Evolutionary conservation across 2,329 filamentous ascomycete genomes (phyloP), one percentile per base, ranked within the genome.

Genomic region (Gnomoniopsis sp.): DNA sequence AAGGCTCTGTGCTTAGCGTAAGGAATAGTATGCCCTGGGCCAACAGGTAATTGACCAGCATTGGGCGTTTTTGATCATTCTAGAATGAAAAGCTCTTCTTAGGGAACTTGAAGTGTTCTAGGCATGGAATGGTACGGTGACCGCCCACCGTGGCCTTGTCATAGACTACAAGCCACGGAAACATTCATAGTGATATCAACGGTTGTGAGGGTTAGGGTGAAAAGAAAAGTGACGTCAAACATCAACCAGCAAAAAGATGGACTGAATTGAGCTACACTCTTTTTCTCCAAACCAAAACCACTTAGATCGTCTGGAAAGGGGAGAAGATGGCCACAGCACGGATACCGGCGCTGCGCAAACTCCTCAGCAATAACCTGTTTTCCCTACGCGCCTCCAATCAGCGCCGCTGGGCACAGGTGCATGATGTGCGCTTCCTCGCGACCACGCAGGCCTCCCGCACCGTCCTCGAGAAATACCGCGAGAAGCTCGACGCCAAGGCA

Each of bases 371-470:
- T 58, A 69, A 71, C 14, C 54, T 70, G 48, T 72, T 70, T 55
- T 62, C 68, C 12, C 65, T 70, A 30, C 71, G 70, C 62, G 67
- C 68, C 55, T 65, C 70, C 57, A 71, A 77, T 65, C 93, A 97
- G 74, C 85, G 88, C 57, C 86, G 93, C 71, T 96, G 91, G 89
- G 93, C 93, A 2, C 91, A 91, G 68, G 92, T 97, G 33, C 91
- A 96, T 73, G 91, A 97, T 74, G 87, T 96, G 50, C 91, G 93
- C 64, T 96, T 93, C 79, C 83, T 96, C 49, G 89, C 89, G 62
- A 95, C 91, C 17, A 90, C 92, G 62, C 84, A 85, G 59, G 78
- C 85, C 58, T 81, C 87, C 49, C 82, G 84, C 59, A 81, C 82
- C 66, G 79, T 97, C 43, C 71, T 90, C 64, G 91, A 96, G 64